Conservation (phyloP, 1,284 basidiomycete genomes). For the Ceratobasidium sp. region DNA sequence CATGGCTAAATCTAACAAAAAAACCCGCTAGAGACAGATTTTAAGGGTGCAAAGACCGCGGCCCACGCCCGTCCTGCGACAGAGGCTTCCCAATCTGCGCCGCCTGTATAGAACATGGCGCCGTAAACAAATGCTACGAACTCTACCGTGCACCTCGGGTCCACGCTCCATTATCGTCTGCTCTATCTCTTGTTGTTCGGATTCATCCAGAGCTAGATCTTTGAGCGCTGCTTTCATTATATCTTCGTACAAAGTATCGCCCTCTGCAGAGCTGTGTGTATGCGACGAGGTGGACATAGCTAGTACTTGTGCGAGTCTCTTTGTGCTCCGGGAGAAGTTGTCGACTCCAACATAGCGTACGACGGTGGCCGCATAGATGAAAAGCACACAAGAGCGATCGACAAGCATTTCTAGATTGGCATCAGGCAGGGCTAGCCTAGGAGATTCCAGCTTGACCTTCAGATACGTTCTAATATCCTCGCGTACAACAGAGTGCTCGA, state of each 20-base stretch:
- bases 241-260: not conserved
- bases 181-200: not conserved
- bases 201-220: not conserved
- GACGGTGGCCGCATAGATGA: conserved; percentile 27
- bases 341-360: not conserved
- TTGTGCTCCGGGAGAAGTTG: not conserved
- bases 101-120: no score
- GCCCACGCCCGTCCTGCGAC: no score
- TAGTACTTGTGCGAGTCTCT: not conserved
- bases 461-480: not conserved
- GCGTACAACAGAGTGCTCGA: not conserved
- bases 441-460: not conserved
- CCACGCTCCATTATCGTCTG: no score
- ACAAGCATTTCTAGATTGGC: not conserved
- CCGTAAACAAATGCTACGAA: no score
- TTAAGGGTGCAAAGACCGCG: no score
- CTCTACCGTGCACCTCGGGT: not conserved
- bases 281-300: not conserved
- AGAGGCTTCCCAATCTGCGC: no score
- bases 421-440: not conserved
- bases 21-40: no score
- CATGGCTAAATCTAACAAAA: no score
- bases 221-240: not conserved
- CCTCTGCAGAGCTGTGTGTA: not conserved
- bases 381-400: not conserved